A percentile compares a stretch with the other conserved stretches of the same genome.
Conservation (phyloP, 2,329 filamentous ascomycete genomes). For the Elsinoe batatas region DNA sequence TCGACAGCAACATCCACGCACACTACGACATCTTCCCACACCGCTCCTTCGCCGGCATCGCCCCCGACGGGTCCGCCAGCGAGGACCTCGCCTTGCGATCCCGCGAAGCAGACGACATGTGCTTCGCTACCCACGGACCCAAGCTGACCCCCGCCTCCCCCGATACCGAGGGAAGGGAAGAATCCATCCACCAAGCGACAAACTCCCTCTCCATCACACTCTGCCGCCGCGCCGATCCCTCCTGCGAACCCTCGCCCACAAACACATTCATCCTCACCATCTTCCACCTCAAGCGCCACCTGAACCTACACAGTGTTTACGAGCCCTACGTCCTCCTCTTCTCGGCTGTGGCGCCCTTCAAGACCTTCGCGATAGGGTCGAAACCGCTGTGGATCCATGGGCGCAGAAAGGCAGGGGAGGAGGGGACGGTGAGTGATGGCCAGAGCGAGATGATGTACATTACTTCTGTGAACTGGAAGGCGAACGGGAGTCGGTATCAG, state of each 20-base stretch:
- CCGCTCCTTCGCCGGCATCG: constrained; percentile 41
- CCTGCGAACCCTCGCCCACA: constrained; percentile 32
- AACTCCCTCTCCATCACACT: constrained; percentile 49
- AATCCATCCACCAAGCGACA: constrained; percentile 50
- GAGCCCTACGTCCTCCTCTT: constrained; percentile 49
- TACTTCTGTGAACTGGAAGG: constrained; percentile 49
- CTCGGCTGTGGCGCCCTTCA: constrained; percentile 39
- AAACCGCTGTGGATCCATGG: constrained; percentile 49
- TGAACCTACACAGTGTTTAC: constrained; percentile 42
- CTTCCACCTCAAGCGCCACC: constrained; percentile 46
- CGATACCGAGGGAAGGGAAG: constrained; percentile 25
- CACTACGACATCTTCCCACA: constrained; percentile 46
- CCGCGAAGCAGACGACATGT: constrained; percentile 33
- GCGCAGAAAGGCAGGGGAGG: constrained; percentile 25
- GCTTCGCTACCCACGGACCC: constrained; percentile 40
- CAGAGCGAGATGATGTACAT: constrained; percentile 49
- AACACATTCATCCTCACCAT: constrained; percentile 49
- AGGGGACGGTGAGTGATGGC: constrained; percentile 19
- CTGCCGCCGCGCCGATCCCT: constrained; percentile 39
- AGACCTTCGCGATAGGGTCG: constrained; percentile 40
- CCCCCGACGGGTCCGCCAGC: constrained; percentile 38
- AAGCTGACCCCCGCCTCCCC: neutral
- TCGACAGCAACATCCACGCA: constrained; percentile 35
- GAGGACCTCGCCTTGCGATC: constrained; percentile 37
- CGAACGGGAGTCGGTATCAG: constrained; percentile 39